A percentile compares a stretch with the other conserved stretches of the same genome.
phyloP scores from a whole-genome alignment of 2,329 filamentous ascomycete species.

The Tolypocladium capitatum region DNA sequence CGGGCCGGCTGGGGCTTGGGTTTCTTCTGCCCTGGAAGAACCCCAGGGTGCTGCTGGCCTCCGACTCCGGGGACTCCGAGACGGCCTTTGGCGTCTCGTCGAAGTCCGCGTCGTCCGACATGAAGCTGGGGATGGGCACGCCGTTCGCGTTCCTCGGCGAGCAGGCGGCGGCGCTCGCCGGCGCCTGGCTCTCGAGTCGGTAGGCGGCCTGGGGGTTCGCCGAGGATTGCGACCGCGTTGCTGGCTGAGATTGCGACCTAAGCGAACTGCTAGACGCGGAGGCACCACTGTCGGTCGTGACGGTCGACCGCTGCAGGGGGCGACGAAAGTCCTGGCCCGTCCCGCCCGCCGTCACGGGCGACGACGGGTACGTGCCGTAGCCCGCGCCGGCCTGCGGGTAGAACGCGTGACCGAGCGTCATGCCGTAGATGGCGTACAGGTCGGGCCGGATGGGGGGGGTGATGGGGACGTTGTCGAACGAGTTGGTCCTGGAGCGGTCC shows the following conservation, averaged over 20 bases:
- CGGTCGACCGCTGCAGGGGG: slow-evolving; percentile 40
- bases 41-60: slow-evolving; percentile 24
- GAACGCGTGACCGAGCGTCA: slow-evolving; percentile 28
- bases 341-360: slow-evolving; percentile 33
- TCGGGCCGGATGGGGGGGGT: slow-evolving; percentile 46
- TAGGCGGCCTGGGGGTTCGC: slow-evolving; percentile 12
- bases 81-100: slow-evolving; percentile 29
- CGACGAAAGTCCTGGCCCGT: slow-evolving; percentile 40
- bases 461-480: slow-evolving; percentile 47
- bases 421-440: slow-evolving; percentile 36
- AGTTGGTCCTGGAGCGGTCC: slow-evolving; percentile 46
- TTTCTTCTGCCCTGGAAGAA: slow-evolving; percentile 16
- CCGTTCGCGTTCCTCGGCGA: slow-evolving; percentile 32
- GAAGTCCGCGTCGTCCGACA: slow-evolving; percentile 38
- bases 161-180: slow-evolving; percentile 22
- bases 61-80: slow-evolving; percentile 33
- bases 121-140: slow-evolving; percentile 39
- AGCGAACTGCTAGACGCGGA: slow-evolving; percentile 39
- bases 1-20: slow-evolving; percentile 12
- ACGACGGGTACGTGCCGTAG: slow-evolving; percentile 42
- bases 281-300: slow-evolving; percentile 33
- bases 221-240: slow-evolving; percentile 31
- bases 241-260: slow-evolving; percentile 54
- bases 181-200: slow-evolving; percentile 16
- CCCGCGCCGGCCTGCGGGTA: slow-evolving; percentile 30